Evolutionary conservation across 2,329 filamentous ascomycete genomes (phyloP).

Genomic region (Aspergillus phoenicis): DNA sequence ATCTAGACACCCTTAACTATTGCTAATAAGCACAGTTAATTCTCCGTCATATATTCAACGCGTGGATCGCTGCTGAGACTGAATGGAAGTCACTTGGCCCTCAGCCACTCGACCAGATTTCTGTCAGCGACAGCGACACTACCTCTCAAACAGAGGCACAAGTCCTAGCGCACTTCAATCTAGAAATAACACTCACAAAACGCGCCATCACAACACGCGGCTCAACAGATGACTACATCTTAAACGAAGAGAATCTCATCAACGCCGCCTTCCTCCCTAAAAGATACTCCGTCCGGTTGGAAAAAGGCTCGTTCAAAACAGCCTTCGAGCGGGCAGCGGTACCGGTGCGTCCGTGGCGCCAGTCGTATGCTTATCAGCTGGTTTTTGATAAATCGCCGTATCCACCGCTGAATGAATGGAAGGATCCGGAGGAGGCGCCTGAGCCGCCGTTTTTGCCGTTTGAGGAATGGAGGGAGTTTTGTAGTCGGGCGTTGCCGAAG

Average conservation of each 20-base stretch:
- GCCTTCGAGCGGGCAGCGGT: not conserved
- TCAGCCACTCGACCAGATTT: not conserved
- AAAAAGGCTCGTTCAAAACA: not conserved
- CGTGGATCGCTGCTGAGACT: not conserved
- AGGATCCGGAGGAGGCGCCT: not conserved
- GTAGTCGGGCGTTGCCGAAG: not conserved
- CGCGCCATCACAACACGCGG: not conserved
- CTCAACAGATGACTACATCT: not conserved
- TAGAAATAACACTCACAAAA: not conserved
- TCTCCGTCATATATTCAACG: not conserved
- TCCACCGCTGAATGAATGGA: not conserved
- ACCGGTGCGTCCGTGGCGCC: not conserved
- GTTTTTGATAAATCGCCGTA: not conserved
- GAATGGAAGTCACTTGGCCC: not conserved
- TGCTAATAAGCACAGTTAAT: not conserved
- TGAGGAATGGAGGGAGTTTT: not conserved
- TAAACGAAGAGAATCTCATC: not conserved
- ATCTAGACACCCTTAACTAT: not conserved
- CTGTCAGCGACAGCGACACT: not conserved
- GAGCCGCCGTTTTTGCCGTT: not conserved
- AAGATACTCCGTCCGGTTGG: not conserved
- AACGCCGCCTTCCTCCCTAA: not conserved
- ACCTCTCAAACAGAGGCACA: not conserved
- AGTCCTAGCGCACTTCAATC: not conserved
- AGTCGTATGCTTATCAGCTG: not conserved